These are phyloP conservation scores for Acmispon strigosus DNA, from an alignment of 306 rosid genomes.

Conservation along the genomic window DNA sequence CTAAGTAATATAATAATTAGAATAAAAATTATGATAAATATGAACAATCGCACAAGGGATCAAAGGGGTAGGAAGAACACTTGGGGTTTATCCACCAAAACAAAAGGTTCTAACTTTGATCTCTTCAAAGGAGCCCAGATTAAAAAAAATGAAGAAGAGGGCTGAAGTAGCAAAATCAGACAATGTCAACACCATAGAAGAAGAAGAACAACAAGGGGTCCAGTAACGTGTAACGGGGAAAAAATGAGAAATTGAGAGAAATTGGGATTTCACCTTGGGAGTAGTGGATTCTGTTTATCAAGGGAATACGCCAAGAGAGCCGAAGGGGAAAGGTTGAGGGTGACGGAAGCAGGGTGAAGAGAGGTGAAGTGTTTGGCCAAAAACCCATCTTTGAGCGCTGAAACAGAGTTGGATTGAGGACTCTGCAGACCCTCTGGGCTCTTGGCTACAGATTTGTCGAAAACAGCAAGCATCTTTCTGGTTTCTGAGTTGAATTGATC, in stretches of 20 bases:
- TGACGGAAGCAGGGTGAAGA: constrained; percentile 52
- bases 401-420: constrained; percentile 44
- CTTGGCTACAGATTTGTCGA: constrained; percentile 69
- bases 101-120: constrained; percentile 12
- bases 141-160: background rate
- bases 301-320: constrained; percentile 49
- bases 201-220: too few relatives aligned
- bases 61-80: background rate
- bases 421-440: constrained; percentile 63
- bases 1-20: background rate
- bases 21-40: background rate
- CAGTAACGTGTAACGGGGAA: background rate
- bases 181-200: background rate
- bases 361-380: constrained; percentile 52
- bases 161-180: background rate
- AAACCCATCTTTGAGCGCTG: constrained; percentile 60
- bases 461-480: constrained; percentile 65
- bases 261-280: constrained; percentile 49
- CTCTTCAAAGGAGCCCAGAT: background rate
- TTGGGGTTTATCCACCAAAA: background rate
- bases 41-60: background rate
- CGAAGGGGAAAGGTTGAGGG: constrained; percentile 50
- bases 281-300: constrained; percentile 53
- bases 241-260: background rate
- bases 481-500: background rate